Base-by-base conservation (phyloP, 441 rosid species). In the Croton laevigatus region DNA sequence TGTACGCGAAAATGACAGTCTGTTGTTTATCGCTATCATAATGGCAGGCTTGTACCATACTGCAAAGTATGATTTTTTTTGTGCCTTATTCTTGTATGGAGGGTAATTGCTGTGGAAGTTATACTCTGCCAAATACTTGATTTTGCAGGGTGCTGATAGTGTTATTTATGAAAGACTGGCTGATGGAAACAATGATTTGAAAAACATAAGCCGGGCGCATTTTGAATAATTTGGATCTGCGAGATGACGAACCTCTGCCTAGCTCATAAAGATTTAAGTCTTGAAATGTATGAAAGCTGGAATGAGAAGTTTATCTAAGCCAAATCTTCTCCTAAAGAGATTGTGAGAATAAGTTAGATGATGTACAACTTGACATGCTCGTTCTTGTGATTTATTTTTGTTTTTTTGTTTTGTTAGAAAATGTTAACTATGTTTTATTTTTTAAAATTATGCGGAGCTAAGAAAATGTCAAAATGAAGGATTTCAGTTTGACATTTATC, bases 1-100 rank as follows among this genome's bases (percentile, higher is more conserved):
- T 93, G 99, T 85, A 91, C 97, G 13, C 85, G 99, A 83, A 96
- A 93, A 89, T 97, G 99, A 66, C 97, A 93, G 81, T 96, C 99
- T 73, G 97, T 96, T 81, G 94, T 96, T 71, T 96, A 98, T 73
- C 90, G 97, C 73, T 91, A 83, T 81, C 86, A 93, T 49, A 86
- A 93, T 85, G 97, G 98, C 44, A 89, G 97, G 78, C 97, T 96
- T 73, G 93, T 91, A 45, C 86, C 93, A 69, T 96, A 96, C 84
- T 90, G 96, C 84, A 96, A 96, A 97, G 99, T 96, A 85, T 4
- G 9, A 4, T 70, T 69, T 71, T 76, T 71, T 69, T 67, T 51
- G 57, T 45, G 66, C 59, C 61, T n/a, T n/a, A n/a, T 77, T 49
- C 61, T 67, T 65, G 59, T 57, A 40, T 68, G 27, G 59, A 54